Evolutionary conservation across 108 stramenopile species (phyloP).

Genomic region (Cyclotella choctawhatcheeana): DNA sequence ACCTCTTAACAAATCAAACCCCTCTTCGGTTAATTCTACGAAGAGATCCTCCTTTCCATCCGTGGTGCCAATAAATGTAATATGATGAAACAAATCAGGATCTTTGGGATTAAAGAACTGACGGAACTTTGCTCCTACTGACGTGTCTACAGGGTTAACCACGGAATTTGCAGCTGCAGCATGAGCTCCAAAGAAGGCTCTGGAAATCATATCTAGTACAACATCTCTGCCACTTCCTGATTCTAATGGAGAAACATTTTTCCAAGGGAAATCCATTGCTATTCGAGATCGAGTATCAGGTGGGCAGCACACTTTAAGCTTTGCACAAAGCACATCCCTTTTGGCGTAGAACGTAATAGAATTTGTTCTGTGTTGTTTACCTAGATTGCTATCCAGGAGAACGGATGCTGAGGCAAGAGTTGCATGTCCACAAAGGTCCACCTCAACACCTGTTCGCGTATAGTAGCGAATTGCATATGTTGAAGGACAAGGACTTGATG

Average conservation of each 20-base stretch:
- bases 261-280: slow-evolving; percentile 57
- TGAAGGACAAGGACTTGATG: no score
- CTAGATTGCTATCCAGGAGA: no score
- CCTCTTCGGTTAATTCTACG: slow-evolving; percentile 71
- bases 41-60: slow-evolving; percentile 78
- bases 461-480: slow-evolving; percentile 81
- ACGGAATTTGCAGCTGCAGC: slow-evolving; percentile 15
- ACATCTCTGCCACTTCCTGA: slow-evolving; percentile 33
- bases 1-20: slow-evolving; percentile 60
- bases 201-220: slow-evolving; percentile 63
- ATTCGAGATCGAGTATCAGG: no score
- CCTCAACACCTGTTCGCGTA: slow-evolving; percentile 77
- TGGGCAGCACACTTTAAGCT: no score
- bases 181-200: slow-evolving; percentile 53
- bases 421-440: slow-evolving; percentile 76
- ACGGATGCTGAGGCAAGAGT: slow-evolving; percentile 17
- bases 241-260: slow-evolving; percentile 29
- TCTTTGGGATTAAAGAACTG: no score
- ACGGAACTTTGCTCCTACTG: slow-evolving; percentile 39
- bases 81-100: slow-evolving; percentile 43
- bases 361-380: no score
- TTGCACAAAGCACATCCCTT: slow-evolving; percentile 23
- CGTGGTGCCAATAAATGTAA: slow-evolving; percentile 64
- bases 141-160: slow-evolving; percentile 17
- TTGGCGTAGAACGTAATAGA: no score